phyloP scores from a whole-genome alignment of 1,284 basidiomycete genomes.

The Afroboletus lepidellus region DNA sequence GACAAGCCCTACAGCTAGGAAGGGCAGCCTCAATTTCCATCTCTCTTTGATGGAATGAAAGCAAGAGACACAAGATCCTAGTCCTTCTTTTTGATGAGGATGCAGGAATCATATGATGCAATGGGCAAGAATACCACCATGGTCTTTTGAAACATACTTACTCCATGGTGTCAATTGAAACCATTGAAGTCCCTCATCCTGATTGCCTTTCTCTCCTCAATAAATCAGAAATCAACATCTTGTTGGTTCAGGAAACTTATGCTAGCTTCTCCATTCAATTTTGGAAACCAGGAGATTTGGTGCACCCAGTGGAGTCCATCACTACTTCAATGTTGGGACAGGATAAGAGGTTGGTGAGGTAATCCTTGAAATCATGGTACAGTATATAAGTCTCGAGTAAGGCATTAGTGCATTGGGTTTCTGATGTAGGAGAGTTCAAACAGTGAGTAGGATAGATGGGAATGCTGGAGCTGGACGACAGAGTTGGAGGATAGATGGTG shows the following conservation, averaged over 20 bases:
- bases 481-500: neutral
- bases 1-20: neutral
- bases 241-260: neutral
- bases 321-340: neutral
- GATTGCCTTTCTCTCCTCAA: neutral
- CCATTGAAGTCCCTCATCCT: neutral
- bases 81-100: neutral
- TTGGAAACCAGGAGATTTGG: neutral
- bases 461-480: neutral
- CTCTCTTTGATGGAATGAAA: neutral
- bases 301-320: neutral
- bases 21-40: neutral
- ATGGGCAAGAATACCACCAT: no score
- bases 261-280: neutral
- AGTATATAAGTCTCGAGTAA: neutral
- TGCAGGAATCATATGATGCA: neutral
- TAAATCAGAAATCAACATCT: neutral
- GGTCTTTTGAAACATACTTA: neutral
- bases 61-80: neutral
- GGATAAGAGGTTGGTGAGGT: neutral
- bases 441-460: neutral
- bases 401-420: neutral
- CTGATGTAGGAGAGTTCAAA: neutral
- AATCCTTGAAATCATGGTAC: conserved; percentile 1
- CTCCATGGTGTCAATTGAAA: neutral